Base-by-base conservation (phyloP, 768 basidiomycete genomes). In the Pulveroboletus ravenelii region DNA sequence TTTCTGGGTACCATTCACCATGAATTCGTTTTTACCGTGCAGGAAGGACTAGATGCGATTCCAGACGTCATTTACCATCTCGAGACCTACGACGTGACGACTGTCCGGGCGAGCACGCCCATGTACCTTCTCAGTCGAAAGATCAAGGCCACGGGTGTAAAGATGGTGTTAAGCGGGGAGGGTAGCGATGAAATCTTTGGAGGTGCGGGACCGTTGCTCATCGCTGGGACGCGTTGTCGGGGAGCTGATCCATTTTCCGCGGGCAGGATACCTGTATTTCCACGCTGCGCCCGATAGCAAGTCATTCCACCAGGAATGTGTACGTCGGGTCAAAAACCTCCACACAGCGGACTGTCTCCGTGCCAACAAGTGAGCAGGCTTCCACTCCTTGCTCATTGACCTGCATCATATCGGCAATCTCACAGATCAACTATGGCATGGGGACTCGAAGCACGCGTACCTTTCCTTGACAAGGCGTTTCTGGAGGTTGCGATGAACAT, bases 131-230 rank as follows among this genome's bases (percentile, higher is more conserved):
- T 99, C 52, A 92, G 89, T 66, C 81, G 96, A 43, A 98, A 99
- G 74, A 94, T 99, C 75, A 99, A 98, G 74, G 95, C 96, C 5
- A 97, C 93, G 90, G 96, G 96, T 51, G 96, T 99, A 47, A 99
- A 99, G 75, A 99, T 99, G 96, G 96, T 99, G 14, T 78, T 98
- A 32, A 91, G 88, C 56, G 96, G 96, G 15, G 96, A 99, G 71
- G 96, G 96, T 35, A 92, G 89, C 55, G 96, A 99, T 61, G 96
- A 99, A 71, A 93, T 98, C 54, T 81, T 97, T 34, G 95, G 95
- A 74, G 94, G 93, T 89, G 65, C 58, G 62, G 34, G 27, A 60
- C 62, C 3, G 30, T 41, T 14, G 31, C 46, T n/a, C 50, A 23
- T 30, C 42, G 10, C 0, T 51, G 34, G 39, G 31, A 41, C 30